Evolutionary conservation across 768 basidiomycete species (phyloP).

Genomic region (Russula ochroleuca): DNA sequence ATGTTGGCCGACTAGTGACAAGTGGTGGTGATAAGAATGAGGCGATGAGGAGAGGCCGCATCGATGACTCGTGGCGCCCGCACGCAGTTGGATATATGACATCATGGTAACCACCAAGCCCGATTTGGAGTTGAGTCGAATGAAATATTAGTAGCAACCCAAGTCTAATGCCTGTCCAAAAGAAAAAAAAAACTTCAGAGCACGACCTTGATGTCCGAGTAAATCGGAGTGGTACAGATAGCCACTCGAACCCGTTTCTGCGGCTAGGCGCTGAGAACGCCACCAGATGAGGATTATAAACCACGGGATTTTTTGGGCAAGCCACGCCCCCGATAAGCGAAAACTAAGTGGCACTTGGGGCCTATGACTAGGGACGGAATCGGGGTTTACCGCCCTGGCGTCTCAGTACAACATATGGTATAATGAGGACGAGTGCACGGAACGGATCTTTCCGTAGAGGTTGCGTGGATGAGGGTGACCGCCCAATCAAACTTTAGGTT

Average conservation of each 20-base stretch:
- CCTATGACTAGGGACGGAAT: background rate
- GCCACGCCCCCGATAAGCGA: background rate
- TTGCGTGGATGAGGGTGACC: background rate
- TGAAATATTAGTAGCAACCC: slow-evolving; percentile 1
- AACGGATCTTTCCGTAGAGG: slow-evolving; percentile 8
- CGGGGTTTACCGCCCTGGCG: slow-evolving; percentile 8
- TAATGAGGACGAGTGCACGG: slow-evolving; percentile 1
- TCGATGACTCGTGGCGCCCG: background rate
- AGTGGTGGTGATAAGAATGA: background rate
- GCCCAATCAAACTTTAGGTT: slow-evolving; percentile 10
- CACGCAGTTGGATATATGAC: background rate
- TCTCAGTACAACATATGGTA: slow-evolving; percentile 10
- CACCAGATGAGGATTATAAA: background rate
- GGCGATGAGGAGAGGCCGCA: background rate
- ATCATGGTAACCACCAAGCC: slow-evolving; percentile 9
- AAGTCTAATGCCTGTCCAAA: background rate
- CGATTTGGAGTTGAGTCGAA: slow-evolving; percentile 9
- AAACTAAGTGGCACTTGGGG: background rate
- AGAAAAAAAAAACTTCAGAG: background rate
- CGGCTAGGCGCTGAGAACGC: background rate
- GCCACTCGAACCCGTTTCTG: background rate
- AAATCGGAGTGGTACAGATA: slow-evolving; percentile 7
- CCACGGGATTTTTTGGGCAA: background rate
- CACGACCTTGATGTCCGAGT: slow-evolving; percentile 7
- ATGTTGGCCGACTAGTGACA: background rate